Percentiles rank a stretch among this genome's conserved stretches.
Evolutionary conservation across 1,139 yeast genomes (phyloP).

Genomic region (Candida buenavistaensis): DNA sequence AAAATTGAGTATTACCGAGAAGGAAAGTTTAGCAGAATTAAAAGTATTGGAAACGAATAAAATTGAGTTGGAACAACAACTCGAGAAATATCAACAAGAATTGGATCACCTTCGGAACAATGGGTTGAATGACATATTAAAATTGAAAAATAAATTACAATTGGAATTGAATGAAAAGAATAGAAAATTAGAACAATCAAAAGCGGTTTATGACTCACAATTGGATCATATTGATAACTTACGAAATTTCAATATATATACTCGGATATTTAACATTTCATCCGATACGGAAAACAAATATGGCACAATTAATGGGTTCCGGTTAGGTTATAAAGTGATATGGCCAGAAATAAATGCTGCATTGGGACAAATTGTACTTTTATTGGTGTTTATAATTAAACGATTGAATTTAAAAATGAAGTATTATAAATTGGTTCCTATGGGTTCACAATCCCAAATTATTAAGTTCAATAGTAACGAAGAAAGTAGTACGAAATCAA

Average conservation of each 20-base stretch:
- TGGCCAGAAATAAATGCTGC: constrained; percentile 96
- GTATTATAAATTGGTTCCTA: constrained; percentile 69
- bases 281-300: constrained; percentile 66
- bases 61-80: constrained; percentile 38
- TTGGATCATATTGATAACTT: constrained; percentile 66
- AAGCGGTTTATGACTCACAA: constrained; percentile 61
- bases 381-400: constrained; percentile 64
- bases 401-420: constrained; percentile 56
- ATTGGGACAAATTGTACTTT: constrained; percentile 76
- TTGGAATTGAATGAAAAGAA: constrained; percentile 48
- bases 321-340: constrained; percentile 74
- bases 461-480: constrained; percentile 43
- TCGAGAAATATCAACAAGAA: constrained; percentile 38
- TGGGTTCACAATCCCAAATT: constrained; percentile 83
- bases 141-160: constrained; percentile 52
- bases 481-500: constrained; percentile 20
- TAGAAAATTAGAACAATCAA: constrained; percentile 58
- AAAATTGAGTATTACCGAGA: constrained; percentile 31
- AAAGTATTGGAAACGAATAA: constrained; percentile 44
- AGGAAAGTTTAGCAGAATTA: constrained; percentile 42
- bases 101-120: constrained; percentile 34
- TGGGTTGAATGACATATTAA: constrained; percentile 46
- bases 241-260: constrained; percentile 75
- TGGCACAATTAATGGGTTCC: constrained; percentile 83
- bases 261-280: constrained; percentile 78